Conservation (phyloP, 1,284 basidiomycete genomes). For the Puccinia coronata region DNA sequence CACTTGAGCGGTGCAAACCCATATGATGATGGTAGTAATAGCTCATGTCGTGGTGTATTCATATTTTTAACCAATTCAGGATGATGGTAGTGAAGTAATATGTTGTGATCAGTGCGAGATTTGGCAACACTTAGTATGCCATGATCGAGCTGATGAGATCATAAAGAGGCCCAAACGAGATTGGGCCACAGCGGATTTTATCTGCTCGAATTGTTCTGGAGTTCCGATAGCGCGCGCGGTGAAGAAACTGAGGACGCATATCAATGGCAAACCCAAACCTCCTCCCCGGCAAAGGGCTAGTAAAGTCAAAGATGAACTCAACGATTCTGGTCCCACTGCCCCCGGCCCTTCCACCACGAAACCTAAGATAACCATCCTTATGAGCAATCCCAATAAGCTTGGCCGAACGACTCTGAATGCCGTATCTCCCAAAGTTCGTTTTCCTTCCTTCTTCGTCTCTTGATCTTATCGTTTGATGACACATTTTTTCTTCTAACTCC, state of each 20-base stretch:
- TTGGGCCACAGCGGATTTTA: constrained; percentile 40
- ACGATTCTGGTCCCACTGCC: neutral
- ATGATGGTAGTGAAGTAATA: constrained; percentile 49
- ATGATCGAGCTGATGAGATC: constrained; percentile 41
- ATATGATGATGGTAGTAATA: neutral
- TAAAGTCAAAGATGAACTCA: constrained; percentile 22
- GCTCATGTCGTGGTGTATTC: neutral
- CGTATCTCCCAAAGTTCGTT: constrained; percentile 18
- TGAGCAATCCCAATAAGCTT: constrained; percentile 34
- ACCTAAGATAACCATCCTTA: constrained; percentile 29
- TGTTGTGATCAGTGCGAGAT: constrained; percentile 46
- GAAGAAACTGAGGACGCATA: constrained; percentile 36
- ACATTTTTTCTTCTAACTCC: neutral
- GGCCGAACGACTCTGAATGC: constrained; percentile 22
- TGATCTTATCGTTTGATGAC: constrained; percentile 4
- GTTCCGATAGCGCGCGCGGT: constrained; percentile 27
- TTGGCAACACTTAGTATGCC: constrained; percentile 46
- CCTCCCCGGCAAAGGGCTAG: constrained; percentile 26
- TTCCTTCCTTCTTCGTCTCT: neutral
- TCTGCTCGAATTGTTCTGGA: constrained; percentile 47
- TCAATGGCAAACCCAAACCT: constrained; percentile 47
- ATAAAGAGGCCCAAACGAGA: constrained; percentile 17
- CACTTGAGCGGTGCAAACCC: neutral
- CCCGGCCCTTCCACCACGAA: constrained; percentile 24
- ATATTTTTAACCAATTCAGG: constrained; percentile 29